phyloP scores from a whole-genome alignment of 2,329 filamentous ascomycete genomes.

The Fonsecaea monophora region DNA sequence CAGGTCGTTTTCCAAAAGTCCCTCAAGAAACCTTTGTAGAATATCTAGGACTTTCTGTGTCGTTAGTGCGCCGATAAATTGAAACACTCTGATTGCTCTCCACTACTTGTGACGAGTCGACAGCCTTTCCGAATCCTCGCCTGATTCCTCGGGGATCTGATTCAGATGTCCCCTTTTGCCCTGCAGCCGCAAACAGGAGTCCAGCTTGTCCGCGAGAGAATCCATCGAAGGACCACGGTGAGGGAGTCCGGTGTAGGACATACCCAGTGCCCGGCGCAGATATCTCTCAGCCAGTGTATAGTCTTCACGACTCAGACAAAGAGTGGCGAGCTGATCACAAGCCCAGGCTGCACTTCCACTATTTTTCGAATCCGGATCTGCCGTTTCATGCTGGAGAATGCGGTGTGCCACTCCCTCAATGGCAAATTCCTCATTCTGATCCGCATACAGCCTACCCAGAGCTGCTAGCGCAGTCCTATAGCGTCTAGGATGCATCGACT shows the following conservation, averaged over 20 bases:
- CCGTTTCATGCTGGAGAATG: constrained; percentile 26
- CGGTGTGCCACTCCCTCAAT: constrained; percentile 30
- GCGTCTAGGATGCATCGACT: constrained; percentile 26
- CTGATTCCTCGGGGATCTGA: background rate
- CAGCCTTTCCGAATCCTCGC: background rate
- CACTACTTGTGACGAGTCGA: background rate
- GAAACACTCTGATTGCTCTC: background rate
- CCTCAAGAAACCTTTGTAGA: background rate
- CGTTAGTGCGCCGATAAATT: background rate
- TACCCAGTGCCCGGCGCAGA: constrained; percentile 24
- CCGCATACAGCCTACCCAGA: constrained; percentile 27
- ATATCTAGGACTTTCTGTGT: background rate
- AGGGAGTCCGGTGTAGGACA: constrained; percentile 19
- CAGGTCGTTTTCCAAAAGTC: background rate
- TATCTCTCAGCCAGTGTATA: constrained; percentile 25
- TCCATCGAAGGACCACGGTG: constrained; percentile 32
- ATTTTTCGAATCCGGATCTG: constrained; percentile 18
- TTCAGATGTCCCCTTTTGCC: constrained; percentile 14
- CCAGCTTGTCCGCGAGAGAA: constrained; percentile 19
- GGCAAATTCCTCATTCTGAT: constrained; percentile 29
- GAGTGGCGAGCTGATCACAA: constrained; percentile 31
- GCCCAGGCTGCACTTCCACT: constrained; percentile 31
- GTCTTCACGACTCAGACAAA: constrained; percentile 25
- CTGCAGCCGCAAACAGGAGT: constrained; percentile 26
- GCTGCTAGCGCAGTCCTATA: constrained; percentile 31